A percentile compares a stretch with the other conserved stretches of the same genome.
phyloP scores from a whole-genome alignment of 352 stramenopile genomes.

The Phytopythium sindhum region DNA sequence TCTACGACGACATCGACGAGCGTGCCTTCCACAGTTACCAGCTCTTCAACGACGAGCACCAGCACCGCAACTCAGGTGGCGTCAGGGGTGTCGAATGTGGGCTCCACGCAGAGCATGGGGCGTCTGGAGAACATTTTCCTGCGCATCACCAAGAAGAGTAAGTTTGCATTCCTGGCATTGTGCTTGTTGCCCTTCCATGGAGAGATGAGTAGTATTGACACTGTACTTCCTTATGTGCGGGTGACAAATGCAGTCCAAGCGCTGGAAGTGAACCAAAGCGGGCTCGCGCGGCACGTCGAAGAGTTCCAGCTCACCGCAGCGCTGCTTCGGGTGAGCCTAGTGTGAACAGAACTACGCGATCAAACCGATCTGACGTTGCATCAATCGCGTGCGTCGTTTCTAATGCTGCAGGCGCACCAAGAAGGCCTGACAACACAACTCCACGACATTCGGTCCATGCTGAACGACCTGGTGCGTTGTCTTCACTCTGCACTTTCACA shows the following conservation, averaged over 20 bases:
- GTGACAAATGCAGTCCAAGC: conserved; percentile 47
- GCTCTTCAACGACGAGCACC: not conserved
- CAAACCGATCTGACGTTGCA: not conserved
- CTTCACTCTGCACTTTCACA: too few relatives aligned
- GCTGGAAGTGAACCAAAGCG: conserved; percentile 64
- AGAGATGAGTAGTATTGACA: not conserved
- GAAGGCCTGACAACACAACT: conserved; percentile 45
- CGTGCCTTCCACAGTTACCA: not conserved
- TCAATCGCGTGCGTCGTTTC: not conserved
- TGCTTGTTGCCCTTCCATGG: too few relatives aligned
- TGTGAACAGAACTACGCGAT: not conserved
- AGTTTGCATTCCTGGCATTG: not conserved
- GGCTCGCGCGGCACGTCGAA: conserved; percentile 49
- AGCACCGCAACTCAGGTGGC: not conserved
- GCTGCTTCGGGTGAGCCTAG: conserved; percentile 33
- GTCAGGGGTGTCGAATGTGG: not conserved
- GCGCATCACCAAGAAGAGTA: conserved; percentile 83
- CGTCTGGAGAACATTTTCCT: conserved; percentile 84
- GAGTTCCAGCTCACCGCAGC: conserved; percentile 51
- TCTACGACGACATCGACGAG: not conserved
- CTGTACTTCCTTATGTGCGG: conserved; percentile 4
- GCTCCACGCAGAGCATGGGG: conserved; percentile 45
- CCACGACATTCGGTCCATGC: conserved; percentile 44
- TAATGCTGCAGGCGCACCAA: conserved; percentile 31
- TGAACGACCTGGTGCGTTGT: conserved; percentile 40